Evolutionary conservation across 2,329 filamentous ascomycete genomes (phyloP).

Genomic region (Penicillium sp.): DNA sequence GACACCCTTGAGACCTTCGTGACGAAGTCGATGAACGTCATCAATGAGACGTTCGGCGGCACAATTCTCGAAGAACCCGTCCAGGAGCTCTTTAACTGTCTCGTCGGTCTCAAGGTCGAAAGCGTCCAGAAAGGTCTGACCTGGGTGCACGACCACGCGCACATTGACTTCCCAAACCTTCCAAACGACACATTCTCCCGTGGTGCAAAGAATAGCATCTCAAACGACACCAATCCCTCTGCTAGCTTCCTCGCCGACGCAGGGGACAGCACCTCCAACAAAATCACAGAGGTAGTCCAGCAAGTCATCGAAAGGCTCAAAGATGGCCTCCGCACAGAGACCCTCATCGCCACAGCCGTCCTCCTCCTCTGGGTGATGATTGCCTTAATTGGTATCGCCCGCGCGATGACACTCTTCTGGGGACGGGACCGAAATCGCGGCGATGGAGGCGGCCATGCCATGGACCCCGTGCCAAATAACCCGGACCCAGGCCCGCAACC

Average conservation of each 20-base stretch:
- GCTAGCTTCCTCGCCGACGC: conserved; percentile 77
- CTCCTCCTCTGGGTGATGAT: conserved; percentile 77
- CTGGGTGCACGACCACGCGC: conserved; percentile 86
- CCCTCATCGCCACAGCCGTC: conserved; percentile 74
- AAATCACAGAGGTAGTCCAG: conserved; percentile 74
- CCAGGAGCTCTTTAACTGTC: conserved; percentile 76
- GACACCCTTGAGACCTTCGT: conserved; percentile 82
- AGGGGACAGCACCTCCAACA: conserved; percentile 71
- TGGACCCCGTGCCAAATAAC: conserved; percentile 14
- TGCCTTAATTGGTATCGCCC: conserved; percentile 70
- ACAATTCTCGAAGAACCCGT: conserved; percentile 80
- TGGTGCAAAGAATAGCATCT: conserved; percentile 64
- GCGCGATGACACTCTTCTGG: conserved; percentile 64
- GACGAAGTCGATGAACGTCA: conserved; percentile 69
- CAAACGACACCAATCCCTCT: conserved; percentile 52
- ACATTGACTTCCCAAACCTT: conserved; percentile 77
- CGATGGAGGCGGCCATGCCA: conserved; percentile 56
- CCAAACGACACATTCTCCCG: conserved; percentile 79
- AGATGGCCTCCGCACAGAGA: conserved; percentile 70
- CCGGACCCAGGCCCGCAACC: conserved; percentile 9
- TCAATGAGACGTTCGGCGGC: conserved; percentile 77
- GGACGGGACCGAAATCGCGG: conserved; percentile 61
- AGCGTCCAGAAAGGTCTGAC: conserved; percentile 85
- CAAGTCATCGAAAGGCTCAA: conserved; percentile 69
- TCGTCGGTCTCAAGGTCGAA: conserved; percentile 85